A percentile compares a stretch with the other conserved stretches of the same genome.
phyloP scores from a whole-genome alignment of 179 eudicot species.

The Spergularia azorica region DNA sequence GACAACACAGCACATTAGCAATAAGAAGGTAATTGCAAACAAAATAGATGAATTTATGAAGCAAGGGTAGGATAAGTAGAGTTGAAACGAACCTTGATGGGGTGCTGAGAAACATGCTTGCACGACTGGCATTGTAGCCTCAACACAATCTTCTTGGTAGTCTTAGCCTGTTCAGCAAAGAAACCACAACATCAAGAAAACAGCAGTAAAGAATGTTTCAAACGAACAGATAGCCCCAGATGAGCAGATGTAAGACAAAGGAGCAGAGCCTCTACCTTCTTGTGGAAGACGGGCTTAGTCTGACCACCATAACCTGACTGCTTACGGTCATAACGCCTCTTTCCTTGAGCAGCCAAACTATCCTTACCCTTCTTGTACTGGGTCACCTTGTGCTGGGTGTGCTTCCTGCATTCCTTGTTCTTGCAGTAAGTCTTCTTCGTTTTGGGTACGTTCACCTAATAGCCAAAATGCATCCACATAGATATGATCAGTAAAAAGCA shows the following conservation, averaged over 20 bases:
- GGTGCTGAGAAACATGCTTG: neutral
- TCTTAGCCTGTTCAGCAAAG: neutral
- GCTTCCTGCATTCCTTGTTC: constrained; percentile 13
- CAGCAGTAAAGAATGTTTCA: neutral
- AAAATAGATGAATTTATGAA: no score
- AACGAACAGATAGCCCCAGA: neutral
- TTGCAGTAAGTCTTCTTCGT: constrained; percentile 18
- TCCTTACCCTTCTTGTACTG: constrained; percentile 21
- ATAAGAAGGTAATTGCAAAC: neutral
- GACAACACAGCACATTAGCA: neutral
- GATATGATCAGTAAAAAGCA: neutral
- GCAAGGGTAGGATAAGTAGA: neutral
- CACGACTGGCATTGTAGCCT: neutral
- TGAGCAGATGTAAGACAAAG: no score
- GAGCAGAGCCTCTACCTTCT: neutral
- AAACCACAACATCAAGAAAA: neutral
- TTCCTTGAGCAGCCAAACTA: constrained; percentile 10
- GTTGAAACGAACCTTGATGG: neutral
- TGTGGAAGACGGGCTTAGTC: constrained; percentile 15
- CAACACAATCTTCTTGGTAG: neutral
- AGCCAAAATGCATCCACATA: neutral
- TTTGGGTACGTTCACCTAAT: constrained; percentile 1
- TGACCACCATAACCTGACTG: constrained; percentile 18
- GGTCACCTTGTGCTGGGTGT: constrained; percentile 17
- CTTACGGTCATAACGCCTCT: constrained; percentile 16